Base-by-base conservation (phyloP, 306 rosid species). In the Glycine soja region DNA sequence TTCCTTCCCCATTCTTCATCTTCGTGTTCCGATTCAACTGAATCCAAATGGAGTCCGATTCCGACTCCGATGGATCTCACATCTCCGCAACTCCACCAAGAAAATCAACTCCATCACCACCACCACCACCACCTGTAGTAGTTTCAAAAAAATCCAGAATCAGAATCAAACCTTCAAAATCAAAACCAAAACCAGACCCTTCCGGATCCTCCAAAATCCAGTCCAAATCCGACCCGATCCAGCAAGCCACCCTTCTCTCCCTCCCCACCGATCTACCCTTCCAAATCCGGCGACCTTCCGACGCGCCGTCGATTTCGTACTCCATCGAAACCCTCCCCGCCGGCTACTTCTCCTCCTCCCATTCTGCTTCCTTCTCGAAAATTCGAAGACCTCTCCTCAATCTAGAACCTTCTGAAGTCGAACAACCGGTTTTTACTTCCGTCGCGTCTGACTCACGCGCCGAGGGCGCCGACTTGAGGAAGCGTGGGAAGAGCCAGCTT, bases 81-180 rank as follows among this genome's bases (percentile, higher is more conserved):
- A 70, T 95, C 87, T 95, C 97, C 32, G 79, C 95, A 66, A 95
- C 99, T 80, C 97, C 99, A 8, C 98, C 98, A 9, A 77, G 98
- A 84, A 64, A 80, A 32, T 46, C 79, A 72, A 79, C n/a, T 38
- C 88, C 88, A 11, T 80, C 90, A 34, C 63, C 84, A 0, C 79
- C 71, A 2, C 53, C 67, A 3, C 80, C 50, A 62, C 75, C 85
- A 34, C 69, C 68, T 14, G 67, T 75, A 34, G 4, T 56, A 61
- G 56, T 85, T 72, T 75, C 90, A 70, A 61, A 40, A 16, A 87
- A 82, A 46, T 65, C 88, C 74, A 3, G 75, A 48, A 7, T 30
- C 66, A 75, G 71, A 72, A 42, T 38, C 64, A 90, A 76, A 80
- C 70, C 88, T 43, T 76, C 93, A 6, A 87, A 80, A 6, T 72